These are phyloP conservation scores for Stemphylium beticola DNA, from an alignment of 2,329 filamentous ascomycete species.

Conservation along the genomic window DNA sequence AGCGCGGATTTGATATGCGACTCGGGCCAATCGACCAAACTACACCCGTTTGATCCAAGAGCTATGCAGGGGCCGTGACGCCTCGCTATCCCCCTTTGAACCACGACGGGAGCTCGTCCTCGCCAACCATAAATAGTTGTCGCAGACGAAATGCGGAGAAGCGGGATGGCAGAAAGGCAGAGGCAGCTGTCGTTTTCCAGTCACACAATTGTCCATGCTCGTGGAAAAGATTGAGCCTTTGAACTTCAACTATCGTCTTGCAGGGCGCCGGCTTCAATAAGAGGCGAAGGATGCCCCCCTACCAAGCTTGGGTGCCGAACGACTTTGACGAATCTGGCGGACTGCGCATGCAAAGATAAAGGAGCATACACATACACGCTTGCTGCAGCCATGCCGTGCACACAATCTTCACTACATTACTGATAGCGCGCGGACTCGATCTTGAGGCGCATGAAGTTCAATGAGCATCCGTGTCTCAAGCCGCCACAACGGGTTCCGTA, in stretches of 20 bases:
- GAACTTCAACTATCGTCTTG: neutral
- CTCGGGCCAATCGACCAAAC: conserved; percentile 32
- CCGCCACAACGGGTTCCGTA: conserved; percentile 8
- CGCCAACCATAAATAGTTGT: conserved; percentile 44
- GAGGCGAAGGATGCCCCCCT: neutral
- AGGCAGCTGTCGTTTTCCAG: conserved; percentile 6
- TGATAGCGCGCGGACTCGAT: conserved; percentile 5
- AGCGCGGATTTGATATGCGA: conserved; percentile 33
- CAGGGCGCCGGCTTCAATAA: conserved; percentile 1
- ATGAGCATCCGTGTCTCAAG: conserved; percentile 19
- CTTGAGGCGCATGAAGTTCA: conserved; percentile 17
- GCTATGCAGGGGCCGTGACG: conserved; percentile 38
- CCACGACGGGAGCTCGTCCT: conserved; percentile 31
- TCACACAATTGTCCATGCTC: neutral
- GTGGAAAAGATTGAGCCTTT: neutral
- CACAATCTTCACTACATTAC: neutral
- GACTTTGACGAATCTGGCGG: neutral
- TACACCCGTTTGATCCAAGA: conserved; percentile 20
- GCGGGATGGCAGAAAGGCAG: conserved; percentile 28
- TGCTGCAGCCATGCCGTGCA: conserved; percentile 15
- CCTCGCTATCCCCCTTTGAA: conserved; percentile 29
- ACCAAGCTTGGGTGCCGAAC: neutral
- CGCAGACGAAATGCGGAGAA: conserved; percentile 47
- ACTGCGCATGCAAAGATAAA: conserved; percentile 13
- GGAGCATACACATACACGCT: conserved; percentile 7